A percentile compares a stretch with the other conserved stretches of the same genome.
These are phyloP conservation scores for Elaeis guineensis DNA, from an alignment of 176 grass and related monocot species.

Conservation along the genomic window DNA sequence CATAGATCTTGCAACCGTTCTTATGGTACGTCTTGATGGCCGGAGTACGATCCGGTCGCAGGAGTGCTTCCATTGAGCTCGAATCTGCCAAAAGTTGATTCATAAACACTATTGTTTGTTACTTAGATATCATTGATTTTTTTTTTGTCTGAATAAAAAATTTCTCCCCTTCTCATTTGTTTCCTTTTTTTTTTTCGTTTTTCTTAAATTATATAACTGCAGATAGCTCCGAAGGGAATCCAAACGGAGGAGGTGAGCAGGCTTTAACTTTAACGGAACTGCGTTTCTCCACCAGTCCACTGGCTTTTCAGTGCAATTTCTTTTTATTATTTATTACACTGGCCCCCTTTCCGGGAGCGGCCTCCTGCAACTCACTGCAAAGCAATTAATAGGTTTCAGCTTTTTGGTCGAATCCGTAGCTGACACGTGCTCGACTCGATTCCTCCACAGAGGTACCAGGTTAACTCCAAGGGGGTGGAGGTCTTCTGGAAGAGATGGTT, in stretches of 20 bases:
- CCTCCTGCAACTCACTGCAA: neutral
- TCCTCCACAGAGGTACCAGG: slow-evolving; percentile 56
- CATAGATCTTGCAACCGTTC: neutral
- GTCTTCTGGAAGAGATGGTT: slow-evolving; percentile 99
- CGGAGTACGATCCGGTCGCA: neutral
- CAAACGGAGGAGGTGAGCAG: slow-evolving; percentile 67
- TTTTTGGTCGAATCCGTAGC: neutral
- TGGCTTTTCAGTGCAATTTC: no score
- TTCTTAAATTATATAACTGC: slow-evolving; percentile 1
- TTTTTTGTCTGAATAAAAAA: no score
- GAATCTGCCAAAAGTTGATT: neutral
- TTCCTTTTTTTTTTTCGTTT: slow-evolving; percentile 12
- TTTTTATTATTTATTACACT: no score
- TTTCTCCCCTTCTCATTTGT: neutral
- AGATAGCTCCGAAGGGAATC: slow-evolving; percentile 80
- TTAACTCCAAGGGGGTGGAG: slow-evolving; percentile 81
- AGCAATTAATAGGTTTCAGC: neutral
- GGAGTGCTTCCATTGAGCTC: neutral
- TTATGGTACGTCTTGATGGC: neutral
- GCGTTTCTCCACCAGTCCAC: no score
- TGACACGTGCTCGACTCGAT: neutral
- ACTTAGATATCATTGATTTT: neutral
- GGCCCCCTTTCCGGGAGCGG: no score
- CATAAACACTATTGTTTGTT: neutral
- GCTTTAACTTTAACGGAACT: neutral